Evolutionary conservation across 2,329 filamentous ascomycete species (phyloP), one percentile per base, ranked within the genome.

Genomic region (Phyllosticta citribraziliensis): DNA sequence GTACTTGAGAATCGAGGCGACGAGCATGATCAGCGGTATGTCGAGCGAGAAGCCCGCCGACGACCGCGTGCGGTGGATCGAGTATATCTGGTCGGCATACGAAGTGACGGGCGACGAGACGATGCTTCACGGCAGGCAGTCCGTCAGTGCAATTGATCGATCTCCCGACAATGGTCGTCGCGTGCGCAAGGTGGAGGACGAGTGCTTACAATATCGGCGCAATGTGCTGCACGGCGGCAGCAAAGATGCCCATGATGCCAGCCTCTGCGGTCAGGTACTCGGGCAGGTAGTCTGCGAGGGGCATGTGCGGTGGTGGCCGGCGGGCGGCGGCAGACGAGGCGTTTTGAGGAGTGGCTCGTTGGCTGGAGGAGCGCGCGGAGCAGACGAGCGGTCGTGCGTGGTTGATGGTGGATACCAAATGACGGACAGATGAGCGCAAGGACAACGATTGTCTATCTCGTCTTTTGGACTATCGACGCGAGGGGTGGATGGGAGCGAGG

Each of bases 31-130:
- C 67, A 87, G 72, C 17, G 84, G 84, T 47, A 87, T 86, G 68
- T 87, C 84, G 66, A 87, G 75, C 17, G 84, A 86, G 73, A 87
- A 87, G 33, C 84, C 84, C 35, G 80, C 81, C 3, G 83, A 86
- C 61, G 77, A 82, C 66, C 81, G 79, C 62, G 74, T 80, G 65
- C 79, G 79, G 73, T 86, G 80, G 68, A 87, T 87, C 66, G 80
- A 83, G 70, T 84, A 79, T 69, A 87, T 87, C 69, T 87, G 84
- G 71, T 87, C 84, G 63, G 82, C 80, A 74, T 87, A 87, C 66
- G 82, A 85, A 56, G 84, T 86, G 63, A 87, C 73, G 9, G 84
- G 84, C 8, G 84, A 85, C 9, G 82, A 79, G 58, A 85, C 76
- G 64, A 87, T 79, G 71, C 82, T 84, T 47, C 35, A 52, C 3